Evolutionary conservation across 176 grass and related monocot species (phyloP), one percentile per base, ranked within the genome.

Genomic region (Echinochloa phyllopogon): DNA sequence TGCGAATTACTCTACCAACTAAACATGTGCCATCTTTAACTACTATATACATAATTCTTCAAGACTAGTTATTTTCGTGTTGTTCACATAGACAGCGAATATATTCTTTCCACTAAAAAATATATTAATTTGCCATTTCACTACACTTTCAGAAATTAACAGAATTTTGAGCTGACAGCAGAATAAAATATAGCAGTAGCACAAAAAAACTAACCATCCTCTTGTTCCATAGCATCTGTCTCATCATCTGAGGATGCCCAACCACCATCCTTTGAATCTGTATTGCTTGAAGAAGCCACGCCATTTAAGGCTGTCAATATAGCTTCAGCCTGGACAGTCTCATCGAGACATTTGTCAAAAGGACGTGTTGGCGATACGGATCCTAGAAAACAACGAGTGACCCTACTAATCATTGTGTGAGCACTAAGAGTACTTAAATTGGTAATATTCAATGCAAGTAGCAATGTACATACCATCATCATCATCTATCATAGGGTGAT

Each of bases 171-270:
- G 11, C 44, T 60, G 56, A 8, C 33, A 45, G 44, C 42, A 71
- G 65, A 56, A 41, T 48, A 53, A 45, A 38, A 65, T 6, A 27
- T 52, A 69, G 25, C 27, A 90, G 72, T 12, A 65, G 77, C 20
- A 51, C 21, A 79, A 71, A 36, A 36, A 88, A 75, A 33, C 55
- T 87, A 76, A 98, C 95, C 95, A 90, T 88, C 92, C 76, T 93
- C 91, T 56, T 92, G 76, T 75, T 98, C 91, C 89, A 98, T 90
- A 53, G 49, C 74, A 83, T 86, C 84, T 70, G 86, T 8, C 60
- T 98, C 95, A 88, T 93, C 93, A 84, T 95, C 96, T 87, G 93
- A 95, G 24, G 87, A 88, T 77, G 86, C 87, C 96, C 96, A 98
- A 74, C 44, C 86, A 16, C 82, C 91, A 92, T 87, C 79, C 75